Evolutionary conservation across 2,329 filamentous ascomycete species (phyloP).

Genomic region (Monascus ruber): DNA sequence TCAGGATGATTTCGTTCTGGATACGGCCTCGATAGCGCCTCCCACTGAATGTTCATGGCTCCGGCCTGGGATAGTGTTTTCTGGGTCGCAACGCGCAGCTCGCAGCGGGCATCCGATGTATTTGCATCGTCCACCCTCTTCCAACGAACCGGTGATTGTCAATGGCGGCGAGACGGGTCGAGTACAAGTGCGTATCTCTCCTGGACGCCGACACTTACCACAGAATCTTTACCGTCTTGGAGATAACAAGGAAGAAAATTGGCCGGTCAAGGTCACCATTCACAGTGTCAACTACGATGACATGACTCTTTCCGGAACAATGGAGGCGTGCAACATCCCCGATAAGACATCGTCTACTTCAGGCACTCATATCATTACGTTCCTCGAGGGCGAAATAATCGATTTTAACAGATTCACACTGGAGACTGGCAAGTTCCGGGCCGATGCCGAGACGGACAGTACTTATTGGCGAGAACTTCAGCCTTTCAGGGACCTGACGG

Average conservation of each 20-base stretch:
- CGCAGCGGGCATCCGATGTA: constrained; percentile 19
- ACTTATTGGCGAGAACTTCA: constrained; percentile 39
- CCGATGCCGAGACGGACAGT: constrained; percentile 35
- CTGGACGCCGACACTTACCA: constrained; percentile 25
- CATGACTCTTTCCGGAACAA: constrained; percentile 55
- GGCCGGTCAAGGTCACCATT: constrained; percentile 57
- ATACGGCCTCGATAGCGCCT: constrained; percentile 40
- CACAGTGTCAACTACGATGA: constrained; percentile 48
- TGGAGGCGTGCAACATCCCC: constrained; percentile 60
- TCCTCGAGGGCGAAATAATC: constrained; percentile 58
- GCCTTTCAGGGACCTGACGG: constrained; percentile 35
- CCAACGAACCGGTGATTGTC: constrained; percentile 23
- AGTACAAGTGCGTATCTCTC: constrained; percentile 26
- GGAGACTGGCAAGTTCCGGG: constrained; percentile 37
- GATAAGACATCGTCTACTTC: constrained; percentile 34
- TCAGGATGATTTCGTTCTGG: constrained; percentile 47
- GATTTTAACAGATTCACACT: constrained; percentile 45
- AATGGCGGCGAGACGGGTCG: constrained; percentile 23
- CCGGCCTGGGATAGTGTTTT: constrained; percentile 48
- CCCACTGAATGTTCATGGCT: constrained; percentile 50
- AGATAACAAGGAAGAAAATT: constrained; percentile 42
- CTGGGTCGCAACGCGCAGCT: constrained; percentile 49
- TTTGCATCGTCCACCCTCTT: constrained; percentile 17
- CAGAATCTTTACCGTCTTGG: constrained; percentile 14
- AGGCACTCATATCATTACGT: constrained; percentile 48